Base-by-base conservation (phyloP, 495 filamentous ascomycete genomes). In the Jackrogersella multiformis region DNA sequence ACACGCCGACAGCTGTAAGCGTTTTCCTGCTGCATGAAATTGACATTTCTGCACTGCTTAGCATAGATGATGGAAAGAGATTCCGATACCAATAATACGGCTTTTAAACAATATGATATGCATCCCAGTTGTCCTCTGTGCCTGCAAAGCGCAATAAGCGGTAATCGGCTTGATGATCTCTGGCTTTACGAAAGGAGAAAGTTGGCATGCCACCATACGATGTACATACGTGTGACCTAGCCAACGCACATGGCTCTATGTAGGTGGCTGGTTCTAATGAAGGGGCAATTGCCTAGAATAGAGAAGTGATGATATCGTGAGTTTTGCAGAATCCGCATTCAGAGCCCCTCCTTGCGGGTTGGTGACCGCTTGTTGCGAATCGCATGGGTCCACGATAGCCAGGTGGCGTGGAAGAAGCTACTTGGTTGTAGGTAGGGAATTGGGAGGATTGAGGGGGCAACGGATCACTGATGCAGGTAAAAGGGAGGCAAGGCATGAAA, bases 321-420 rank as follows among this genome's bases (percentile, higher is more conserved):
- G 15, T 41, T 32, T 46, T 44, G 60, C 53, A 56, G 55, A 63
- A 51, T 55, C 49, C 49, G 41, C 32, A 64, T 69, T 51, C 24
- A 53, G 44, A 41, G 30, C 16, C 9, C 12, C 53, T 2, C 20
- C 18, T 61, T 61, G 34, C 34, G 57, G 13, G 51, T 70, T 70
- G 57, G 67, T 70, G 67, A 70, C 67, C 67, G 67, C 67, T 60
- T 66, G 36, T 70, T 70, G 52, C 67, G 67, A 70, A 70, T 70
- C 52, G 53, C 61, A 46, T 58, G 61, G 61, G 62, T 66, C 62
- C 67, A 70, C 67, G 67, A 70, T 34, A 64, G 24, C 49, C 45
- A 61, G 56, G 61, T 66, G 41, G 67, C 67, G 67, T 70, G 67
- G 51, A 66, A 56, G 57, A 57, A 52, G 67, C 67, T 70, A 70